Evolutionary conservation across 306 rosid genomes (phyloP).

Genomic region (Trichosanthes cucumerina): DNA sequence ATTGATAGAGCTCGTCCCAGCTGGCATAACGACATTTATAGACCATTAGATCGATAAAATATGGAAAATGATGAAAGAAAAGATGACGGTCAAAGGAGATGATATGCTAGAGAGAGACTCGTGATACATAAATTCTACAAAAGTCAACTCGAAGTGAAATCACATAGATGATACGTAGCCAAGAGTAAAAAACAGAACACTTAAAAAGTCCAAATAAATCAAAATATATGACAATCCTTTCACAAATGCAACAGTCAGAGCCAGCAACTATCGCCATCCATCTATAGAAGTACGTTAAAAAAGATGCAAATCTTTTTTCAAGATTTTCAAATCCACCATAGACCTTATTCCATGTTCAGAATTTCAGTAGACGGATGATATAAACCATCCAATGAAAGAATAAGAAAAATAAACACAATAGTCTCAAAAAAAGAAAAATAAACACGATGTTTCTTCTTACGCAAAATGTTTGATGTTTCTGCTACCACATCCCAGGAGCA

Average conservation of each 20-base stretch:
- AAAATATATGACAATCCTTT: neutral
- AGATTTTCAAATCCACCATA: neutral
- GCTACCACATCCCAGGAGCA: neutral
- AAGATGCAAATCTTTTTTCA: neutral
- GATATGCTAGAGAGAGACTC: neutral
- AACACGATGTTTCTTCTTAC: neutral
- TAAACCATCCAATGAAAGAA: neutral
- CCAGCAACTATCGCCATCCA: neutral
- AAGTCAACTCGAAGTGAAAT: neutral
- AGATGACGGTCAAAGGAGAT: neutral
- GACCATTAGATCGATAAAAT: slow-evolving; percentile 8
- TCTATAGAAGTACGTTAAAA: neutral
- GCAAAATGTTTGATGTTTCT: neutral
- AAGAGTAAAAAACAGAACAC: neutral
- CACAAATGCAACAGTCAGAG: neutral
- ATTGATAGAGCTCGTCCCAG: slow-evolving; percentile 29
- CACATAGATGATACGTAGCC: neutral
- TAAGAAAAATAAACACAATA: neutral
- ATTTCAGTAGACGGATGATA: neutral
- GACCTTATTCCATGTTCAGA: slow-evolving; percentile 3
- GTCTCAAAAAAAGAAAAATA: too few species aligned
- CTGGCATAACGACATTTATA: slow-evolving; percentile 30
- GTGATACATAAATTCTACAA: neutral
- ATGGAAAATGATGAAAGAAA: neutral
- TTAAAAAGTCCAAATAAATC: neutral